Evolutionary conservation across 805 yeast genomes (phyloP).

Genomic region (Yarrowia alimentaria): DNA sequence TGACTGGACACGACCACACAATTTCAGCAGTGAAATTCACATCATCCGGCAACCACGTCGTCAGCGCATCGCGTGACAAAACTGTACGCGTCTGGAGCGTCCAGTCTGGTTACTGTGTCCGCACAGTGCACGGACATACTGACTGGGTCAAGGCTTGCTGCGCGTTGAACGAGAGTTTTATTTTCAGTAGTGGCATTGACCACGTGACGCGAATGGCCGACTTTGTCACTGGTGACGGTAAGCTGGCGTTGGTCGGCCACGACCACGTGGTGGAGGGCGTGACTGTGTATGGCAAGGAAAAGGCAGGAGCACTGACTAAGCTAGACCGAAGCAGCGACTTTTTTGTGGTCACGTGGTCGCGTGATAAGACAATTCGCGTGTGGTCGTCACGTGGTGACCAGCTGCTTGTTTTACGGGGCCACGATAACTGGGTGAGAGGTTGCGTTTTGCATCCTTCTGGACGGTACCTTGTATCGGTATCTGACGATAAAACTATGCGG

Average conservation of each 20-base stretch:
- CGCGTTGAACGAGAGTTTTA: slow-evolving; percentile 44
- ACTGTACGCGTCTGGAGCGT: slow-evolving; percentile 80
- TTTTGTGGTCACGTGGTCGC: slow-evolving; percentile 72
- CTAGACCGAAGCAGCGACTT: slow-evolving; percentile 43
- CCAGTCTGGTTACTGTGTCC: slow-evolving; percentile 60
- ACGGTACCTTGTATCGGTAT: slow-evolving; percentile 60
- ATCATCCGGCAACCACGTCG: slow-evolving; percentile 49
- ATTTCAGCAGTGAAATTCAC: slow-evolving; percentile 64
- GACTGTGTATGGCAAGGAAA: slow-evolving; percentile 49
- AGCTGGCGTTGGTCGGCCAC: slow-evolving; percentile 71
- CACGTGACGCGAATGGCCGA: slow-evolving; percentile 69
- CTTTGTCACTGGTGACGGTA: slow-evolving; percentile 62
- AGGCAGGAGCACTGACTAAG: slow-evolving; percentile 29
- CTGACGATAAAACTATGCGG: slow-evolving; percentile 75
- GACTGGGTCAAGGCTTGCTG: slow-evolving; percentile 80
- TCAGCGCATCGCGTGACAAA: slow-evolving; percentile 83
- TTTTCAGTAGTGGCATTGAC: slow-evolving; percentile 77
- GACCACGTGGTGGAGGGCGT: slow-evolving; percentile 78
- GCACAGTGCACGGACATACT: slow-evolving; percentile 71
- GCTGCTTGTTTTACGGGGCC: slow-evolving; percentile 63
- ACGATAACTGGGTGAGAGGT: slow-evolving; percentile 81
- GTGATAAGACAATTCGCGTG: slow-evolving; percentile 70
- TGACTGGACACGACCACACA: slow-evolving; percentile 86
- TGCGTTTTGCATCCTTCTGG: slow-evolving; percentile 75
- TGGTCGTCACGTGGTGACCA: slow-evolving; percentile 72